Conservation (phyloP, 2,329 filamentous ascomycete species). For the Albifimbria verrucaria region DNA sequence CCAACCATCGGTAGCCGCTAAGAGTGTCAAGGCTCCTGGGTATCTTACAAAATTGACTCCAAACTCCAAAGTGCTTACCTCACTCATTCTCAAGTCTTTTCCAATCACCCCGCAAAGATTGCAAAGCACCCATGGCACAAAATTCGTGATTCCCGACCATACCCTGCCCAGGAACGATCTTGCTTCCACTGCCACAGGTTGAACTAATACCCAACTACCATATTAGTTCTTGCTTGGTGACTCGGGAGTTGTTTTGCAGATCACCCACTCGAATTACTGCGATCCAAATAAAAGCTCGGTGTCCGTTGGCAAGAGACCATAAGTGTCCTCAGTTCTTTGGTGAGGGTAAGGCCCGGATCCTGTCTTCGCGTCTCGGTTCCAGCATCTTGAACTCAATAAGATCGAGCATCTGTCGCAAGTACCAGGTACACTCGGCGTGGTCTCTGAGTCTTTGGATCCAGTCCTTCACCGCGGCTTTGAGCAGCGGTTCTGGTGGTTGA, state of each 20-base stretch:
- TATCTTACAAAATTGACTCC: background rate
- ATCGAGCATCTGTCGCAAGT: background rate
- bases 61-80: background rate
- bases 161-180: background rate
- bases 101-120: background rate
- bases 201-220: background rate
- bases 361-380: background rate
- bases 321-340: background rate
- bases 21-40: background rate
- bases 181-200: background rate
- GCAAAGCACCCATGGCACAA: background rate
- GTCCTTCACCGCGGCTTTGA: background rate
- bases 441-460: background rate
- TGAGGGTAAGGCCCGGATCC: background rate
- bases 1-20: no score
- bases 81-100: background rate
- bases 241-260: background rate
- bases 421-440: background rate
- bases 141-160: background rate
- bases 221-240: background rate
- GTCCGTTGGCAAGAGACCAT: background rate
- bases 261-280: background rate
- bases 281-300: background rate
- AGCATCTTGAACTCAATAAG: background rate
- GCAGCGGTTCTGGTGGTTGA: background rate